These are phyloP conservation scores for Blastocrithidia nonstop DNA, from an alignment of 208 protist species.

Conservation along the genomic window DNA sequence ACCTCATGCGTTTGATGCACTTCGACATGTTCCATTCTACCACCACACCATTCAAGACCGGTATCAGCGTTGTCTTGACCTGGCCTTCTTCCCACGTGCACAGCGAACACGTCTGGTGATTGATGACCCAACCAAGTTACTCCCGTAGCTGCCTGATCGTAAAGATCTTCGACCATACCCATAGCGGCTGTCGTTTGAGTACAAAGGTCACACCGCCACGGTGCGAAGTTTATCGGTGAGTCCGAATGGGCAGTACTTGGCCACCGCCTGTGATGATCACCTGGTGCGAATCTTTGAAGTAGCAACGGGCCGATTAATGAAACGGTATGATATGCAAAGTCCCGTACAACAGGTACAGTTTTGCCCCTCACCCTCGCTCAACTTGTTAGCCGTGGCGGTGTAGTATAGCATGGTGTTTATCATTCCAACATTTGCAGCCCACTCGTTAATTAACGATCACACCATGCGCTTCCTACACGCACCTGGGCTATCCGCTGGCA, in stretches of 20 bases:
- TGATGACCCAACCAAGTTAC: slow-evolving; percentile 89
- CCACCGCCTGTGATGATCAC: slow-evolving; percentile 92
- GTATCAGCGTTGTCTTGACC: slow-evolving; percentile 98
- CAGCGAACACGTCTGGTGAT: slow-evolving; percentile 85
- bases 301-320: slow-evolving; percentile 91
- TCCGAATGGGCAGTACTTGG: slow-evolving; percentile 95
- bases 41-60: slow-evolving; percentile 92
- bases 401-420: slow-evolving; percentile 85
- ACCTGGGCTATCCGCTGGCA: slow-evolving; percentile 26
- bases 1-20: slow-evolving; percentile 80
- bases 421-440: slow-evolving; percentile 69
- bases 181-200: slow-evolving; percentile 87
- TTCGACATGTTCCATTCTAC: slow-evolving; percentile 94
- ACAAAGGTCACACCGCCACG: slow-evolving; percentile 90
- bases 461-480: slow-evolving; percentile 77
- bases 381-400: slow-evolving; percentile 80
- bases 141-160: slow-evolving; percentile 96
- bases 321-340: slow-evolving; percentile 79
- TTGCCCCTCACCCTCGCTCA: slow-evolving; percentile 83
- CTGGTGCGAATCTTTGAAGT: slow-evolving; percentile 97
- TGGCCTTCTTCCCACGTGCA: slow-evolving; percentile 94
- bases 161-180: slow-evolving; percentile 98
- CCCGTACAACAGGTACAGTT: slow-evolving; percentile 88
- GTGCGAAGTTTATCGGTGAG: slow-evolving; percentile 89
- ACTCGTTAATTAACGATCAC: slow-evolving; percentile 72